These are phyloP conservation scores for Diaporthe ilicicola DNA, from an alignment of 2,329 filamentous ascomycete genomes.

Conservation along the genomic window DNA sequence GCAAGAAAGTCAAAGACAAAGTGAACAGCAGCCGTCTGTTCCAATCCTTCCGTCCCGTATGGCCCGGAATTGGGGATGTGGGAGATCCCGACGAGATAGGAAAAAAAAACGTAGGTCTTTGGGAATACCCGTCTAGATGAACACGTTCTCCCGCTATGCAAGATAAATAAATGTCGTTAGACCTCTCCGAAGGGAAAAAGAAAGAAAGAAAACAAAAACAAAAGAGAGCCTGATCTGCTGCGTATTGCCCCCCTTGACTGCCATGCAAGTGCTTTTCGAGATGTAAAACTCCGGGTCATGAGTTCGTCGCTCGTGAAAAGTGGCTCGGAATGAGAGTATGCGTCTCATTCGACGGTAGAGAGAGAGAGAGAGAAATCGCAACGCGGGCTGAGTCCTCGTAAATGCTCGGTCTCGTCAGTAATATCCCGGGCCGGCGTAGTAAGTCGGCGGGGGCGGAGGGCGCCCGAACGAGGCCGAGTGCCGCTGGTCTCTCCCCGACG, in stretches of 20 bases:
- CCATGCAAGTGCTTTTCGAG: neutral
- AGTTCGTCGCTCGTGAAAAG: neutral
- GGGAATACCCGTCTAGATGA: constrained; percentile 29
- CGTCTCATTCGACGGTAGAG: too few species aligned
- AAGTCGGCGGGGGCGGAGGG: constrained; percentile 37
- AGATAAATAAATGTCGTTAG: constrained; percentile 14
- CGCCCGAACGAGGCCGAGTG: constrained; percentile 34
- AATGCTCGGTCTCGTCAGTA: neutral
- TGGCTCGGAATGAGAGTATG: neutral
- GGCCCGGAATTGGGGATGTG: constrained; percentile 16
- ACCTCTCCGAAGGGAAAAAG: neutral
- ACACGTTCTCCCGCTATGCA: constrained; percentile 32
- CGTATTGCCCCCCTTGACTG: neutral
- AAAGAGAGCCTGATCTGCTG: neutral
- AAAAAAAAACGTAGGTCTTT: neutral
- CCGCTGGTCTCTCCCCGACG: constrained; percentile 38
- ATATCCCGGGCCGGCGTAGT: constrained; percentile 32
- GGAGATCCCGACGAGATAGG: neutral
- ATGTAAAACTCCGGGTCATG: neutral
- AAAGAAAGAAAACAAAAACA: neutral
- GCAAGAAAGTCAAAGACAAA: neutral
- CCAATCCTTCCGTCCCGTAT: neutral
- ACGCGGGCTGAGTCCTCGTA: too few species aligned
- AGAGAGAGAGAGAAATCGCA: too few species aligned
- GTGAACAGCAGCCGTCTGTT: neutral